Percentiles rank a stretch among this genome's conserved stretches.
Conservation (phyloP, 305 asterid genomes). For the Fraxinus ornus region DNA sequence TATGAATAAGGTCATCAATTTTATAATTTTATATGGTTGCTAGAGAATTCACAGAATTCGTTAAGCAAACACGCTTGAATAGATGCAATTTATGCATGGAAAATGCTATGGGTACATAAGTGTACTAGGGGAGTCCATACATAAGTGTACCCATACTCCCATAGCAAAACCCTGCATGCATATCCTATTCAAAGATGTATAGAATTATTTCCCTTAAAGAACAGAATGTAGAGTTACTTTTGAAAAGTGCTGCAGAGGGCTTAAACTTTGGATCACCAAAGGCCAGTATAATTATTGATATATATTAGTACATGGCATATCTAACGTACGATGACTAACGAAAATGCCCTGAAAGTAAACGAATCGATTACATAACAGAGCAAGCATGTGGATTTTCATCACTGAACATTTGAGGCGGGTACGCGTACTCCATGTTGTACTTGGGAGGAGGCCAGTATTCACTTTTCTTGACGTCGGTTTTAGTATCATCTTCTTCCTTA, state of each 20-base stretch:
- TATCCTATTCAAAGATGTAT: neutral
- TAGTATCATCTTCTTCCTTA: conserved; percentile 30
- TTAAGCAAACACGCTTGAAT: neutral
- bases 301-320: conserved; percentile 6
- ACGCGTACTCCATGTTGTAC: conserved; percentile 58
- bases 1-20: neutral
- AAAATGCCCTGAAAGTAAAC: neutral
- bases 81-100: neutral
- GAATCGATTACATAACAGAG: conserved; percentile 50
- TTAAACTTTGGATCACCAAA: neutral
- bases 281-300: conserved; percentile 21
- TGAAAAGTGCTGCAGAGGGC: neutral
- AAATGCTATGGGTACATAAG: too few relatives aligned
- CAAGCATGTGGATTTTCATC: conserved; percentile 93
- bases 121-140: too few relatives aligned
- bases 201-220: neutral
- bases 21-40: neutral
- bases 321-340: neutral
- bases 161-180: too few relatives aligned
- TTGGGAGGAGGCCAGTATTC: conserved; percentile 62
- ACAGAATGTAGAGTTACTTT: neutral
- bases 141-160: too few relatives aligned
- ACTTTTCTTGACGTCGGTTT: conserved; percentile 53
- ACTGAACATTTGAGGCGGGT: conserved; percentile 76
- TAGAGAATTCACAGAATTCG: neutral